Base-by-base conservation (phyloP, 169 alveolate genomes). In the Plasmodium vinckei region DNA sequence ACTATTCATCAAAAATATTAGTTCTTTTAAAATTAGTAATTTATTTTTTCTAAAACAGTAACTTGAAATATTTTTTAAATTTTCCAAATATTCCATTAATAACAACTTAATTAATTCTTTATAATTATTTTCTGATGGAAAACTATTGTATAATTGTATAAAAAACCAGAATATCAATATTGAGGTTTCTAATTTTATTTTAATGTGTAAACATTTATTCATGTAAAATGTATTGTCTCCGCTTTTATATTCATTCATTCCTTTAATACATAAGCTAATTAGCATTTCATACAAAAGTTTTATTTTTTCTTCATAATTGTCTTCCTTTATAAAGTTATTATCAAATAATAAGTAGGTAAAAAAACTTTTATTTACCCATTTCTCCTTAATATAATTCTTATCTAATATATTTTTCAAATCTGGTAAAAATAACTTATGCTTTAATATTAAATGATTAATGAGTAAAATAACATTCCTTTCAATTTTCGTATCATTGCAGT, bases 281-380 rank as follows among this genome's bases (percentile, higher is more conserved):
- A 77, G 9, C 88, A 77, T 77, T 49, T 77, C 75, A 64, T 77
- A 75, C 47, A 77, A 77, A 49, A 63, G 17, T 64, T 63, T 46
- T 21, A 77, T 77, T 63, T 77, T 77, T 1, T 44, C 15, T n/a
- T 39, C 0, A 17, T 49, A 42, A 44, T 49, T 39, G 19, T 64
- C n/a, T 51, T 63, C 75, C 65, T 44, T 51, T 77, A 63, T 79
- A 63, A 63, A 47, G 5, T 64, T 19, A 9, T 13, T 53, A 64
- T 77, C 72, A 51, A 63, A 77, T 7, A 63, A 63, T n/a, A 63
- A 77, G 27, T 33, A n/a, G 4, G 39, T 33, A n/a, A 19, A 49
- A 4, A 60, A 15, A 19, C 51, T 3, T 47, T 12, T 69, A 25
- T 10, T 68, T 21, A 27, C 13, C 25, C 42, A 23, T 69, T 23